phyloP scores from a whole-genome alignment of 192 early-diverging fungal species.

The Backusella tarrabulga region DNA sequence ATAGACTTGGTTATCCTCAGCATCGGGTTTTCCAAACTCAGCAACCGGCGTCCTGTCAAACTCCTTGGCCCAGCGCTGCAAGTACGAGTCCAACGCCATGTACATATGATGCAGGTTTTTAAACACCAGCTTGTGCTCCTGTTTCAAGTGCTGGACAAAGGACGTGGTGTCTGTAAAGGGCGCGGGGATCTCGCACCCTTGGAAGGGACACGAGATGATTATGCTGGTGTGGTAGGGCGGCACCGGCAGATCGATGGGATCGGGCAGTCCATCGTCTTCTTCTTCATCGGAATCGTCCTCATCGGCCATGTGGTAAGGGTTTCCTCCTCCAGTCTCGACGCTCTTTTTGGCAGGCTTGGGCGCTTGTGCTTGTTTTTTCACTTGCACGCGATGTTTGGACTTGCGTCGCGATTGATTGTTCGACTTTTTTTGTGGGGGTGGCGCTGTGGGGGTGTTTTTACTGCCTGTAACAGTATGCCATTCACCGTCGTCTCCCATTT shows the following conservation, averaged over 20 bases:
- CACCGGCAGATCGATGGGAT: slow-evolving; percentile 37
- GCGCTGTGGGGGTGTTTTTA: neutral
- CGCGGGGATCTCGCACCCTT: slow-evolving; percentile 45
- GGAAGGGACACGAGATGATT: slow-evolving; percentile 67
- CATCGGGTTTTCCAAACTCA: slow-evolving; percentile 32
- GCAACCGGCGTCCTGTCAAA: slow-evolving; percentile 37
- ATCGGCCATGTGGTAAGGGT: slow-evolving; percentile 8
- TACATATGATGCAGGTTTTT: slow-evolving; percentile 77
- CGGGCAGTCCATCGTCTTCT: slow-evolving; percentile 23
- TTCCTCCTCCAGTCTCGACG: neutral
- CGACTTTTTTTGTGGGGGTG: neutral
- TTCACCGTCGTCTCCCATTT: slow-evolving; percentile 21
- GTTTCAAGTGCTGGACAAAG: slow-evolving; percentile 63
- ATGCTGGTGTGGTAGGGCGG: slow-evolving; percentile 53
- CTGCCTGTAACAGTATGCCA: slow-evolving; percentile 29
- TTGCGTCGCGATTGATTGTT: slow-evolving; percentile 5
- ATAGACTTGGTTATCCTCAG: slow-evolving; percentile 38
- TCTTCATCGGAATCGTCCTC: slow-evolving; percentile 28
- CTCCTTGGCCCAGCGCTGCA: slow-evolving; percentile 68
- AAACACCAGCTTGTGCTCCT: slow-evolving; percentile 62
- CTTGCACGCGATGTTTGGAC: neutral
- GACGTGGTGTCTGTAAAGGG: slow-evolving; percentile 61
- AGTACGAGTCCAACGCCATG: slow-evolving; percentile 72
- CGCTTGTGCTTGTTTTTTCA: neutral
- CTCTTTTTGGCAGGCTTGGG: neutral